Evolutionary conservation across 306 rosid genomes (phyloP), one percentile per base, ranked within the genome.

Genomic region (Malus fusca): DNA sequence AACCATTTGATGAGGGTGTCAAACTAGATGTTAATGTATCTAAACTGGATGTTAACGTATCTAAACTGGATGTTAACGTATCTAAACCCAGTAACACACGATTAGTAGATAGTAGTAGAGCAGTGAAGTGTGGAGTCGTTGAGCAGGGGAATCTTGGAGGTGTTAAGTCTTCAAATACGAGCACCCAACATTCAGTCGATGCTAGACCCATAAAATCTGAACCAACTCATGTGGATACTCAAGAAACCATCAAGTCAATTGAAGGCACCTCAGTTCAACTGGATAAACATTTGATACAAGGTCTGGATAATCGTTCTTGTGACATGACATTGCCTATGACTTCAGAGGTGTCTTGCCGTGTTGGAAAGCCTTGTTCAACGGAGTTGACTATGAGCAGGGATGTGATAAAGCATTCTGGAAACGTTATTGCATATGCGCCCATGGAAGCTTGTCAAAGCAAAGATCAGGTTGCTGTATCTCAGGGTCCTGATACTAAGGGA

Each of bases 1-100:
- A 95, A 71, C 97, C 97, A 51, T 69, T 78, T 62, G 93, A 88
- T 64, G 97, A 82, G 79, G 82, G 85, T 73, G 56, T 43, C 55
- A 90, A 87, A 75, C 71, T 55, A 77, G 87, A 70, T 62, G 78
- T 62, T 67, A 77, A 79, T 71, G 80, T 80, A 46, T 74, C 73
- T 79, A 92, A 87, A 75, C 70, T 55, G 78, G 87, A 71, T 63
- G 79, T 62, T 67, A 77, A 79, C 73, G 79, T 80, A 46, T 74
- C 73, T 79, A 92, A 87, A 75, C 70, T 55, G 78, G 87, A 71
- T 63, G 79, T 62, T 67, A 77, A 79, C 73, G 79, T 80, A 46
- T 74, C 73, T 79, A 80, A 74, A 73, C 18, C 78, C 58, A 31
- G 44, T 83, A 55, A 40, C 35, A 30, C 75, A 68, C 80, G 82